These are phyloP conservation scores for Aquilaria yunnanensis DNA, from an alignment of 345 rosid genomes.

Conservation along the genomic window DNA sequence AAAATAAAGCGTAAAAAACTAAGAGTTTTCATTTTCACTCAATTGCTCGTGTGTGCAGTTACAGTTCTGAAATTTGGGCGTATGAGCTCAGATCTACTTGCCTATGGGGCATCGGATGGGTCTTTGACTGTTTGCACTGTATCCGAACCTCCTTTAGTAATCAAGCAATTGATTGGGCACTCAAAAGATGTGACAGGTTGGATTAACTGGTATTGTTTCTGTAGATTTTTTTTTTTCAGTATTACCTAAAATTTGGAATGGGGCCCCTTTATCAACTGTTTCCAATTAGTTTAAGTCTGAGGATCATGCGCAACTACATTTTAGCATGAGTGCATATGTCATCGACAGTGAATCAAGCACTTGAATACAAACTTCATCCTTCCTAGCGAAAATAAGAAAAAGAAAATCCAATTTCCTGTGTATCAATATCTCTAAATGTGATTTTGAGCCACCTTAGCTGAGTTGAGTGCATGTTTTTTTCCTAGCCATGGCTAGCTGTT, in stretches of 20 bases:
- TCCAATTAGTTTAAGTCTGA: conserved; percentile 9
- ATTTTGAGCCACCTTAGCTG: neutral
- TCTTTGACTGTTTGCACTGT: conserved; percentile 76
- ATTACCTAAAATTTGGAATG: conserved; percentile 16
- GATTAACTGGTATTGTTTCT: conserved; percentile 65
- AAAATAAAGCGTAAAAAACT: no score
- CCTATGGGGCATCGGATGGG: conserved; percentile 97
- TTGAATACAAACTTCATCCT: neutral
- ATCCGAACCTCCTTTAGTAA: conserved; percentile 64
- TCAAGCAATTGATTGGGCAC: conserved; percentile 61
- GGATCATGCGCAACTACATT: conserved; percentile 1
- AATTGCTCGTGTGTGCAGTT: conserved; percentile 44
- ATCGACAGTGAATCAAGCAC: no score
- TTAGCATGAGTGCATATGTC: no score
- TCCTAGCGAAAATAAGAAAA: neutral
- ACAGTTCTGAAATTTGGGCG: conserved; percentile 96
- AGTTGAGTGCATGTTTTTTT: neutral
- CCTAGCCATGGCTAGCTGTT: neutral
- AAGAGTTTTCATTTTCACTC: conserved; percentile 7
- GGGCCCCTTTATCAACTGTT: conserved; percentile 8
- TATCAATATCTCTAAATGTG: neutral
- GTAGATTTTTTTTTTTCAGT: conserved; percentile 28
- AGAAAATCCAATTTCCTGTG: neutral
- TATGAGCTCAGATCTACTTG: conserved; percentile 90
- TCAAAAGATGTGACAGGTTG: conserved; percentile 99